Base-by-base conservation (phyloP, 805 yeast genomes). In the Nakazawaea wickerhamii region DNA sequence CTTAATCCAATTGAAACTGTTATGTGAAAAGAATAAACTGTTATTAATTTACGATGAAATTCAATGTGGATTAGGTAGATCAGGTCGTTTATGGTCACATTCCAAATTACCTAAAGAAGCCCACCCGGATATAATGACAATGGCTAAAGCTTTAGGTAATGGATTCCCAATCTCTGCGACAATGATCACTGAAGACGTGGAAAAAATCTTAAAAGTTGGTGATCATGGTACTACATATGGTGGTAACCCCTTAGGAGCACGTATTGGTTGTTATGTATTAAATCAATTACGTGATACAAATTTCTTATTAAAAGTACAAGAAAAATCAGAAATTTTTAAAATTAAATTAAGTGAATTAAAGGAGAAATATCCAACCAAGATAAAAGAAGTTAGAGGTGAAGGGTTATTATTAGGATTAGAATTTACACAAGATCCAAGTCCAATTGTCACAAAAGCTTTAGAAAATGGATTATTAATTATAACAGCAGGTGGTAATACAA, bases 191-290 rank as follows among this genome's bases (percentile, higher is more conserved):
- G 93, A 87, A 50, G 72, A 76, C 38, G 84, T 93, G 20, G 95
- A 89, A 57, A 61, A 68, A 9, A 76, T 70, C 2, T 67, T 93
- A 51, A 71, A 78, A 45, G 91, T 87, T 18, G 99, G 99, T 45
- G 99, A 93, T 58, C 99, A 91, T 59, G 99, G 99, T 44, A 91
- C 98, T 3, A 91, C 99, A 0, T 91, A 84, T 58, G 98, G 99
- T 49, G 99, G 99, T 43, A 93, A 93, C 61, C 98, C 98, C 43
- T 68, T 93, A 49, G 98, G 89, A 4, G 73, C 91, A 27, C 77
- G 90, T 48, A 76, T 93, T 38, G 96, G 89, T 4, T 67, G 72
- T 33, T 81, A 84, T 55, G 95, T 93, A 11, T 64, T 93, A 19
- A 79, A 73, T 41, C 73, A 77, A 52, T 72, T 93, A 34, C 71